Base-by-base conservation (phyloP, 2,329 filamentous ascomycete species). In the Colletotrichum lindemuthianum region DNA sequence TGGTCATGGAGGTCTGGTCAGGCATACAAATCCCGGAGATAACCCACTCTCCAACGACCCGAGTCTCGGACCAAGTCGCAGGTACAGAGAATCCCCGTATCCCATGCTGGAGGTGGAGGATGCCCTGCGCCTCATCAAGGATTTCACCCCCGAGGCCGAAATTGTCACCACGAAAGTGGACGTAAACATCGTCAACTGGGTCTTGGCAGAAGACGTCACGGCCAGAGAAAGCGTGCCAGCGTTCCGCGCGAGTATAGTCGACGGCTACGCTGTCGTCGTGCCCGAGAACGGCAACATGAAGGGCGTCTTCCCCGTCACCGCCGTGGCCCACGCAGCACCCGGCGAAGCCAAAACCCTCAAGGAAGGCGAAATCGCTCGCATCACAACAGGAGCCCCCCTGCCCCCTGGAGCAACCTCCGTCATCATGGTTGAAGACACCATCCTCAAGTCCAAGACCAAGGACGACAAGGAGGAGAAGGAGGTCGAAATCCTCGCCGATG, bases 341-440 rank as follows among this genome's bases (percentile, higher is more conserved):
- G 86, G 89, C 0, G 87, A 91, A 36, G 85, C 86, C 12, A 81
- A 86, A 39, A 77, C 86, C 1, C 79, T 97, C 3, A 83, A 89
- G 58, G 82, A 87, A 39, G 93, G 94, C 0, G 85, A 93, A 68
- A 90, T 98, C 57, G 91, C 95, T 0, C 86, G 96, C 50, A 97
- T 99, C 70, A 99, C 96, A 0, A 99, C 96, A 0, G 96, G 96
- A 0, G 96, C 96, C 6, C 95, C 96, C 10, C 80, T 99, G 1
- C 96, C 96, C 1, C 89, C 89, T 0, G 93, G 94, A 1, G 93
- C 96, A 2, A 97, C 92, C 33, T 90, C 95, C 0, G 94, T 99
- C 6, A 90, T 97, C 50, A 98, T 96, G 93, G 96, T 99, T 0
- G 96, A 99, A 78, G 96, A 97, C 72, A 99, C 96, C 0, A 79